Evolutionary conservation across 306 rosid genomes (phyloP).

Genomic region (Prunus padus): DNA sequence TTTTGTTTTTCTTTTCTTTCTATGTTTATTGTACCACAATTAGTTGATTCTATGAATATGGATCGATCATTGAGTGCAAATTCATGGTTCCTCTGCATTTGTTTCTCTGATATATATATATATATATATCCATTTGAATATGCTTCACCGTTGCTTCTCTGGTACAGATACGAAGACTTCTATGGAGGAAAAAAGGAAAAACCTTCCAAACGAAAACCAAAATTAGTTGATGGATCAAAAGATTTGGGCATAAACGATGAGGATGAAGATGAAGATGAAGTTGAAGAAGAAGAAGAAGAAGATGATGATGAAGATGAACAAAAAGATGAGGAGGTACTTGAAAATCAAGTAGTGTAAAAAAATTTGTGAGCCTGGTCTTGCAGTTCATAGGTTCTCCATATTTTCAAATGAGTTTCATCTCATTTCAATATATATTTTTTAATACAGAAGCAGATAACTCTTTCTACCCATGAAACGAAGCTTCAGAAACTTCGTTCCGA

Average conservation of each 20-base stretch:
- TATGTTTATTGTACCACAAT: background rate
- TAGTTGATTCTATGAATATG: background rate
- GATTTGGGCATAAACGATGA: conserved; percentile 39
- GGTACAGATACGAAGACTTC: conserved; percentile 73
- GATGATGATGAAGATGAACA: conserved; percentile 5
- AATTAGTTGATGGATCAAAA: conserved; percentile 35
- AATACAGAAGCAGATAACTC: conserved; percentile 40
- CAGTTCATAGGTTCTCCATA: background rate
- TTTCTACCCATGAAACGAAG: conserved; percentile 75
- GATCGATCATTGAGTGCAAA: background rate
- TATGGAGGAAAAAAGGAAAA: conserved; percentile 52
- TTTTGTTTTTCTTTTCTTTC: background rate
- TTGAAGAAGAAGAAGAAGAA: conserved; percentile 42
- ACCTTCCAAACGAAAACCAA: conserved; percentile 37
- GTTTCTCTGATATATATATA: background rate
- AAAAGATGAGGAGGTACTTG: conserved; percentile 38
- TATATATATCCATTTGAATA: background rate
- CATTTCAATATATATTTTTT: background rate
- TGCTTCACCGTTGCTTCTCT: conserved; percentile 22
- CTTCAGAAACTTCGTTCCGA: conserved; percentile 48
- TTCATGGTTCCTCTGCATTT: background rate
- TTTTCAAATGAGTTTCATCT: conserved; percentile 8
- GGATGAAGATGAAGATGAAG: conserved; percentile 36
- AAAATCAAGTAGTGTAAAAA: conserved; percentile 27
- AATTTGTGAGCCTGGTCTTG: background rate